These are phyloP conservation scores for Carpinus fangiana DNA, from an alignment of 306 rosid species.

Conservation along the genomic window DNA sequence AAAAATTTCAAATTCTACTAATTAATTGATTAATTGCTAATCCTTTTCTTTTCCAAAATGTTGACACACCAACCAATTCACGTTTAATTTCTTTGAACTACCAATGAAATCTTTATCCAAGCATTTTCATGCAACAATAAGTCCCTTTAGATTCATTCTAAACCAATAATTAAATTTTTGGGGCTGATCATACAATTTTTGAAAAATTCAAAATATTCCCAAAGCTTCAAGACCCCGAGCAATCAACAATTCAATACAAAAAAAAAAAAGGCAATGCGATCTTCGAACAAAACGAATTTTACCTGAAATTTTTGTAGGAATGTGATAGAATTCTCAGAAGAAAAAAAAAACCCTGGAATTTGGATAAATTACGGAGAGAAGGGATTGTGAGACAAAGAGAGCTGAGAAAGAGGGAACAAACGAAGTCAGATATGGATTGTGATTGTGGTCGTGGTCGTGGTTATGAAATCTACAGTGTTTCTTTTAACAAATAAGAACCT, in stretches of 20 bases:
- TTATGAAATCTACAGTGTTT: not conserved
- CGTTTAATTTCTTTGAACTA: not conserved
- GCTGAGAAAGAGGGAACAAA: not conserved
- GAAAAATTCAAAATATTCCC: too few species aligned
- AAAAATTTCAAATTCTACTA: too few species aligned
- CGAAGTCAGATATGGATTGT: not conserved
- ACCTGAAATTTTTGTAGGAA: not conserved
- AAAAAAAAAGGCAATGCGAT: not conserved
- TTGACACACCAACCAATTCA: not conserved
- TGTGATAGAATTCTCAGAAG: not conserved
- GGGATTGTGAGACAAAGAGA: not conserved
- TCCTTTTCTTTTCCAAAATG: not conserved
- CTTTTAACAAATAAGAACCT: not conserved
- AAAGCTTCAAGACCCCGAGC: not conserved
- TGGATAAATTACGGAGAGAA: not conserved
- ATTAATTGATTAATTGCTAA: too few species aligned
- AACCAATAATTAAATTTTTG: too few species aligned
- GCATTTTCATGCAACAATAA: not conserved
- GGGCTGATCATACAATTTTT: not conserved
- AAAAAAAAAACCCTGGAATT: not conserved
- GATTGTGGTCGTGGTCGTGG: too few species aligned
- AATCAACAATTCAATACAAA: not conserved
- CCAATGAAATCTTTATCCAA: not conserved
- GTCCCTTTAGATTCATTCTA: not conserved
- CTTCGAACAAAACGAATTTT: not conserved